Conservation (phyloP, 2,329 filamentous ascomycete species). For the Dendryphion nanum region DNA sequence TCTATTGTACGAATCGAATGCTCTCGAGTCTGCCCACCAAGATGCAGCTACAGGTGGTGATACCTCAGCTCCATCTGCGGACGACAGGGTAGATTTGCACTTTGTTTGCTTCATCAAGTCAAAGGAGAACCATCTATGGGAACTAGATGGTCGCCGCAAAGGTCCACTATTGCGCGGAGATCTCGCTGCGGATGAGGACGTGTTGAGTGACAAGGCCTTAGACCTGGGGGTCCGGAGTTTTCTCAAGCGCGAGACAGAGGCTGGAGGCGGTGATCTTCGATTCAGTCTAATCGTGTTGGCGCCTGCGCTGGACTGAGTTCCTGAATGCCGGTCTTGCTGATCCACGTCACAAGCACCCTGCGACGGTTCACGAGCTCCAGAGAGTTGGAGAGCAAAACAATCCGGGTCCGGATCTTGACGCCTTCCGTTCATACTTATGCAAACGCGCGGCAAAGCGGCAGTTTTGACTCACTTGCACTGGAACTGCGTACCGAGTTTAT, state of each 20-base stretch:
- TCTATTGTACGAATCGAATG: conserved; percentile 73
- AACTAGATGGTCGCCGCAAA: conserved; percentile 73
- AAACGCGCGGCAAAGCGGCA: conserved; percentile 10
- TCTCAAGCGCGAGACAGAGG: conserved; percentile 56
- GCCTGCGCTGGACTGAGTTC: conserved; percentile 51
- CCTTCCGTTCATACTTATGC: background rate
- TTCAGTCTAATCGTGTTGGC: conserved; percentile 64
- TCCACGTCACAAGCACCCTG: no score
- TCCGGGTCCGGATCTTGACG: background rate
- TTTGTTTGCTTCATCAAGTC: conserved; percentile 93
- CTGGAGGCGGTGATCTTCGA: conserved; percentile 57
- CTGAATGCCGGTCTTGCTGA: no score
- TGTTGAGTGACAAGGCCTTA: conserved; percentile 68
- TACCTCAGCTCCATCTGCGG: conserved; percentile 72
- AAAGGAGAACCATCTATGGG: conserved; percentile 68
- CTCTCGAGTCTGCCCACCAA: conserved; percentile 75
- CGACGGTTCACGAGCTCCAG: no score
- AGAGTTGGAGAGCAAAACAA: background rate
- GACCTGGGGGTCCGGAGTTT: conserved; percentile 65
- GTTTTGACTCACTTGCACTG: no score
- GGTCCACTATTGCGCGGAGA: conserved; percentile 66
- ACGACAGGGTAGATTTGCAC: conserved; percentile 86
- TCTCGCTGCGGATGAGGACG: conserved; percentile 46
- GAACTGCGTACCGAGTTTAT: no score
- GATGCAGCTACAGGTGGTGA: conserved; percentile 75